These are phyloP conservation scores for Epichloe brachyelytri DNA, from an alignment of 2,329 filamentous ascomycete species.

Conservation along the genomic window DNA sequence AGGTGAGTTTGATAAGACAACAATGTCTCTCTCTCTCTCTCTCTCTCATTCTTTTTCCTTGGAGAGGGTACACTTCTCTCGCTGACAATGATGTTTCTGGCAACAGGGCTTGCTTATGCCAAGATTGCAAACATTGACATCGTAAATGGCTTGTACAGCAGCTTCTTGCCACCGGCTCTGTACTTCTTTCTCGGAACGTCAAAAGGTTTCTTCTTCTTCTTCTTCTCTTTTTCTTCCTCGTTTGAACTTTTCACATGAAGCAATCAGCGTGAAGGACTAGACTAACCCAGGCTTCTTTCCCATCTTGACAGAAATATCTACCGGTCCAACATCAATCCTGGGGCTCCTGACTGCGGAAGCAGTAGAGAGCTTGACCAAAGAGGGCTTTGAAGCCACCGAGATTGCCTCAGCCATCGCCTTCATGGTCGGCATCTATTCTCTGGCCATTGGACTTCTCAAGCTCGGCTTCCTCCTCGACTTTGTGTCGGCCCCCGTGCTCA, in stretches of 20 bases:
- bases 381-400: constrained; percentile 38
- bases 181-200: constrained; percentile 50
- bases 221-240: background rate
- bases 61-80: too few relatives aligned
- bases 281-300: background rate
- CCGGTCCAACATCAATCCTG: constrained; percentile 51
- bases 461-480: constrained; percentile 55
- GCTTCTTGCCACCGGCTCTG: constrained; percentile 43
- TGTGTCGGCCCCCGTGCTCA: constrained; percentile 50
- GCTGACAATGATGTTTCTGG: background rate
- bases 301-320: constrained; percentile 37
- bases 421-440: constrained; percentile 48
- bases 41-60: too few relatives aligned
- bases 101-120: constrained; percentile 41
- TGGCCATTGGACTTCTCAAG: constrained; percentile 46
- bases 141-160: constrained; percentile 46
- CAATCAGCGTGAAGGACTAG: background rate
- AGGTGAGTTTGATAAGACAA: constrained; percentile 1
- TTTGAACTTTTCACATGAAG: background rate
- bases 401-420: constrained; percentile 50
- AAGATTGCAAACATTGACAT: constrained; percentile 49
- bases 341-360: constrained; percentile 51
- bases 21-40: too few relatives aligned
- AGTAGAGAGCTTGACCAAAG: constrained; percentile 34
- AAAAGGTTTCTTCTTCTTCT: constrained; percentile 30